Evolutionary conservation across 1,284 basidiomycete genomes (phyloP), one percentile per base, ranked within the genome.

Genomic region (Ganoderma resinaceum): DNA sequence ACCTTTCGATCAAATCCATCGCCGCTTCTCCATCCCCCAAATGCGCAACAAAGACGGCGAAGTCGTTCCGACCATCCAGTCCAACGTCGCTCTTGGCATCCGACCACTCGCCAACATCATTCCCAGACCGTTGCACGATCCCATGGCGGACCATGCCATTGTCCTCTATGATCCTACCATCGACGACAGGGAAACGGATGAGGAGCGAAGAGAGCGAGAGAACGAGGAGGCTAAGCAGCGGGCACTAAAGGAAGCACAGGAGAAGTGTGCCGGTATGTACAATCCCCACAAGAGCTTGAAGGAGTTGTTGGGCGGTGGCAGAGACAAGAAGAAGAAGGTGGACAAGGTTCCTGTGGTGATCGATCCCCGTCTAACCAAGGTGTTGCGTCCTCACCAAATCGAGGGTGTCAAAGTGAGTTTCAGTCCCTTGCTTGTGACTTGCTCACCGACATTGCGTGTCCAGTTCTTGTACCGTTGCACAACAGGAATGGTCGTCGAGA

Each of bases 81-180:
- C 94, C 0, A 90, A 93, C 74, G 86, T 88, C 3, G 91, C 96
- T 2, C 88, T 99, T 1, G 97, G 97, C 40, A 93, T 95, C 64
- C 89, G 97, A 8, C 93, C 95, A 1, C 90, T 91, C 67, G 87
- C 92, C 0, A 94, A 91, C 72, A 84, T 99, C 66, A 89, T 95
- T 58, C 98, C 97, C 7, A 87, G 97, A 14, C 97, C 97, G 2
- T 83, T 99, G 18, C 93, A 97, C 77, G 96, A 99, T 78, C 98
- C 97, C 0, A 97, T 99, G 94, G 91, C 93, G 65, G 97, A 99
- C 76, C 96, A 98, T 79, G 96, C 98, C 0, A 97, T 99, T 72
- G 98, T 99, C 0, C 83, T 99, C 4, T 99, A 96, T 78, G 97
- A 99, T 77, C 97, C 97, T 0, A 99, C 97, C 0, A 91, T 98